Evolutionary conservation across 176 grass and related monocot species (phyloP).

Genomic region (Musa itinerans): DNA sequence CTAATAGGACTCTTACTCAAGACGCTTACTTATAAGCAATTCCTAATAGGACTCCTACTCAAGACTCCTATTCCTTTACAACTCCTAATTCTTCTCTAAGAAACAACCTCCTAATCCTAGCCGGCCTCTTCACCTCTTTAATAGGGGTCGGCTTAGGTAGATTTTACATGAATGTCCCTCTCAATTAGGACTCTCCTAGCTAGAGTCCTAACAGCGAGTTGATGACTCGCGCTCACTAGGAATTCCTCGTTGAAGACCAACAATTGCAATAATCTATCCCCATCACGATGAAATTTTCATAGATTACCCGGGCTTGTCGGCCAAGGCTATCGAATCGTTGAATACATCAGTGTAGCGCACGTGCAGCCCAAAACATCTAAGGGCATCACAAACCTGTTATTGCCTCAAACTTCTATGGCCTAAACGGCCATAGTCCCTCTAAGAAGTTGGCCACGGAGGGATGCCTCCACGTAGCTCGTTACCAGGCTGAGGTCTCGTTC

Average conservation of each 20-base stretch:
- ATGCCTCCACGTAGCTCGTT: slow-evolving; percentile 33
- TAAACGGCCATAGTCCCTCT: slow-evolving; percentile 83
- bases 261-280: slow-evolving; percentile 62
- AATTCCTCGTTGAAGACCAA: slow-evolving; percentile 54
- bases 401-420: slow-evolving; percentile 67
- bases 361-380: slow-evolving; percentile 60
- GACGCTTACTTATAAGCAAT: too few species aligned
- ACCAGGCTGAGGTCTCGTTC: slow-evolving; percentile 46
- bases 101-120: too few species aligned
- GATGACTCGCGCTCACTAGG: too few species aligned
- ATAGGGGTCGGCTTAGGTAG: too few species aligned
- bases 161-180: too few species aligned
- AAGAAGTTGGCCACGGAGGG: slow-evolving; percentile 72
- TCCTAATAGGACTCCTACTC: too few species aligned
- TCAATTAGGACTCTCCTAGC: too few species aligned
- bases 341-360: slow-evolving; percentile 61
- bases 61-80: too few species aligned
- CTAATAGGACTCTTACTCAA: too few species aligned
- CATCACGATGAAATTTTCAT: slow-evolving; percentile 54
- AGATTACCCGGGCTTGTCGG: slow-evolving; percentile 54
- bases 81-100: too few species aligned
- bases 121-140: too few species aligned
- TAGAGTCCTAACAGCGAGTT: too few species aligned
- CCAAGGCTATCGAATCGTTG: slow-evolving; percentile 68
- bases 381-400: slow-evolving; percentile 71